phyloP scores from a whole-genome alignment of 1,284 basidiomycete species.

The Tylopilus orsonianus region DNA sequence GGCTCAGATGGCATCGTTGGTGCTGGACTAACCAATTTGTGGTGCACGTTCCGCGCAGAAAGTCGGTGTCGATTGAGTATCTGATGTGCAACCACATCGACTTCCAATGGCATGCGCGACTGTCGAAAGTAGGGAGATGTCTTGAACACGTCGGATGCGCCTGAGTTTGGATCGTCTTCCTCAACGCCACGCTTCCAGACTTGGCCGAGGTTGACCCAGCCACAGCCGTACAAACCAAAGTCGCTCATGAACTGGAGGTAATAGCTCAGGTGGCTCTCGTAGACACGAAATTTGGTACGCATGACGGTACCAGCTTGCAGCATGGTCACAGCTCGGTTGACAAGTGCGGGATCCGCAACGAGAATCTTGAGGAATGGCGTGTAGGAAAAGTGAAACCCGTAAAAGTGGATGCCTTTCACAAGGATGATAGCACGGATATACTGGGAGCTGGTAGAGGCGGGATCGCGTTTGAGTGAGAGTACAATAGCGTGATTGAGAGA shows the following conservation, averaged over 20 bases:
- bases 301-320: constrained; percentile 81
- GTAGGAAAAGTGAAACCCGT: constrained; percentile 89
- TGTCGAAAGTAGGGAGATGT: constrained; percentile 57
- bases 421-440: constrained; percentile 75
- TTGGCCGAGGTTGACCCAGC: constrained; percentile 74
- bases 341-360: constrained; percentile 68
- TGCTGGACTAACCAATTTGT: constrained; percentile 64
- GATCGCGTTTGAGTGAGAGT: constrained; percentile 67
- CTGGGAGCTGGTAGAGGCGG: constrained; percentile 51
- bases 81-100: constrained; percentile 79
- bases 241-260: constrained; percentile 94
- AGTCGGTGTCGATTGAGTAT: constrained; percentile 83
- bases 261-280: constrained; percentile 90
- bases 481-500: constrained; percentile 81
- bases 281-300: constrained; percentile 74
- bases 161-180: constrained; percentile 18
- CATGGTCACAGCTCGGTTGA: constrained; percentile 72
- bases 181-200: constrained; percentile 53
- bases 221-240: constrained; percentile 94
- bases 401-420: constrained; percentile 95
- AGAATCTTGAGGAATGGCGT: constrained; percentile 89
- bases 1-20: constrained; percentile 62
- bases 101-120: constrained; percentile 77
- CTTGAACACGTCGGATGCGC: constrained; percentile 22
- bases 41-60: constrained; percentile 69